Conservation (phyloP, 2,329 filamentous ascomycete species). For the Peltaster fructicola region DNA sequence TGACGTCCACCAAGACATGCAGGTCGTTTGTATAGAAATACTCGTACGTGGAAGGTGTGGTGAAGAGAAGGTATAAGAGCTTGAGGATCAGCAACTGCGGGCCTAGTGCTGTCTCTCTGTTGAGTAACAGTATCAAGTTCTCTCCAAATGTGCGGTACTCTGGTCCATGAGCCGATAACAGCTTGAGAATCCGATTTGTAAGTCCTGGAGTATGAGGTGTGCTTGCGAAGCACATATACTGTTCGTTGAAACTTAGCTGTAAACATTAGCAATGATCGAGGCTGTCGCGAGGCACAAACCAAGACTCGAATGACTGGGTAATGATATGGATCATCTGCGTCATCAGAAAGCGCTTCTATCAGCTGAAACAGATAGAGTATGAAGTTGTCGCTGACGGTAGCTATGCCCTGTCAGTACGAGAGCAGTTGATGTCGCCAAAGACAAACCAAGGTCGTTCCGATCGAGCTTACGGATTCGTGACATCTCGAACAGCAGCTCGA, state of each 20-base stretch:
- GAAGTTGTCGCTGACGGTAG: constrained; percentile 55
- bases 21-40: constrained; percentile 99
- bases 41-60: constrained; percentile 76
- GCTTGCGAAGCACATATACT: constrained; percentile 66
- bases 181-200: constrained; percentile 88
- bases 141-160: constrained; percentile 89
- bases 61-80: constrained; percentile 86
- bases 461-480: constrained; percentile 73
- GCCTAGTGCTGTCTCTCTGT: constrained; percentile 83
- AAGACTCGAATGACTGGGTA: constrained; percentile 87
- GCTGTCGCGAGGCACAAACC: constrained; percentile 36
- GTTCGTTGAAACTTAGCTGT: constrained; percentile 87
- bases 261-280: constrained; percentile 1
- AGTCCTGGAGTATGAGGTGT: constrained; percentile 39
- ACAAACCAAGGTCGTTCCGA: constrained; percentile 53
- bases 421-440: not conserved
- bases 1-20: constrained; percentile 82
- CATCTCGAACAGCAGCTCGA: constrained; percentile 93
- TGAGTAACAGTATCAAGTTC: constrained; percentile 87
- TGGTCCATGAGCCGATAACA: constrained; percentile 63
- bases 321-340: constrained; percentile 83
- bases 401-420: constrained; percentile 17
- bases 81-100: constrained; percentile 94
- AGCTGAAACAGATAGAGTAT: constrained; percentile 68
- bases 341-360: constrained; percentile 73